A percentile compares a stretch with the other conserved stretches of the same genome.
Conservation (phyloP, 192 early-diverging fungal species). For the Allomyces arbusculus region DNA sequence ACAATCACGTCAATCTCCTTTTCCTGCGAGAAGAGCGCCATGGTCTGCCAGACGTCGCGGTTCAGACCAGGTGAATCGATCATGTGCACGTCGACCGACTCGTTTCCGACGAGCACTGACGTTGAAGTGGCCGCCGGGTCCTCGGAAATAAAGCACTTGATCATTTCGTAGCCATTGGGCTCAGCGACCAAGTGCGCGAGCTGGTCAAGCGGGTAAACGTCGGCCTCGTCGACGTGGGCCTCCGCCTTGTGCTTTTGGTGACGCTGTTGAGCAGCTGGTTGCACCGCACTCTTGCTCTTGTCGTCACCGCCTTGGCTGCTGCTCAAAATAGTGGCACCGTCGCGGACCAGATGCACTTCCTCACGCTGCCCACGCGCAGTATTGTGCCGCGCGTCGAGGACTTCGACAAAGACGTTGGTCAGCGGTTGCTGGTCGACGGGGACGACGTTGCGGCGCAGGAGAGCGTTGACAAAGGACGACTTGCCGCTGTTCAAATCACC, state of each 20-base stretch:
- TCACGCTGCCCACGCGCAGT: constrained; percentile 32
- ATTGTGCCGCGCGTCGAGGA: constrained; percentile 81
- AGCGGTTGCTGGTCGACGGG: constrained; percentile 96
- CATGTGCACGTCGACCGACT: constrained; percentile 66
- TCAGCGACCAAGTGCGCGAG: no score
- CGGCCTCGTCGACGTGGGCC: constrained; percentile 28
- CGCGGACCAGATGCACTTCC: constrained; percentile 47
- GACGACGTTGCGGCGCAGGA: constrained; percentile 70
- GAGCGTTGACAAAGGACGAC: constrained; percentile 88
- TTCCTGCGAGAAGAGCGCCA: constrained; percentile 85
- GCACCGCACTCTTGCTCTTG: no score
- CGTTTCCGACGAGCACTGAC: not conserved
- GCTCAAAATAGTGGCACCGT: constrained; percentile 12
- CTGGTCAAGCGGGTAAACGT: not conserved
- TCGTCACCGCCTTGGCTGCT: no score
- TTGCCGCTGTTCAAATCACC: constrained; percentile 98
- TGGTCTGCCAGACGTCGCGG: constrained; percentile 94
- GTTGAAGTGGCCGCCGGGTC: no score
- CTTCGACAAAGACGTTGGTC: constrained; percentile 89
- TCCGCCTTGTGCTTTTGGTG: constrained; percentile 56
- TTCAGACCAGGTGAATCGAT: constrained; percentile 98
- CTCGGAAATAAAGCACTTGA: no score
- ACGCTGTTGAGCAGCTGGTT: no score
- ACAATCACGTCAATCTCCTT: constrained; percentile 98
- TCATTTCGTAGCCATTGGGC: no score